phyloP scores from a whole-genome alignment of 2,329 filamentous ascomycete species.

The Botrytis sinoallii region DNA sequence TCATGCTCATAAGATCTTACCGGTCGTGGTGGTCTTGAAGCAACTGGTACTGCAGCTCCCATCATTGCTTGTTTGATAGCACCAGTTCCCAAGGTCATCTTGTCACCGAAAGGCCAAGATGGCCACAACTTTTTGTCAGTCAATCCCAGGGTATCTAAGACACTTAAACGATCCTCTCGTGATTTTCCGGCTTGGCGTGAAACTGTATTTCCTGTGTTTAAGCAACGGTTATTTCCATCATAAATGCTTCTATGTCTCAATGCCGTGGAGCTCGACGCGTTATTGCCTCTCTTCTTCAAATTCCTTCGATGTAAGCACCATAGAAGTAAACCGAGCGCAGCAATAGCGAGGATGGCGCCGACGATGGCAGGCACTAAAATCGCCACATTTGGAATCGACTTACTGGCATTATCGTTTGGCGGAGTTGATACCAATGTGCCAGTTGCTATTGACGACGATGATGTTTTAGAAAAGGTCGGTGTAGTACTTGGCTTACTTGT shows the following conservation, averaged over 20 bases:
- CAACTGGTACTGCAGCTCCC: background rate
- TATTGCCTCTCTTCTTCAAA: background rate
- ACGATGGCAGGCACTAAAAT: background rate
- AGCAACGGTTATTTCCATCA: background rate
- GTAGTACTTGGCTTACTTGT: background rate
- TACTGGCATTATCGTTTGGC: background rate
- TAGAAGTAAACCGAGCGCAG: background rate
- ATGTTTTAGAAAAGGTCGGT: background rate
- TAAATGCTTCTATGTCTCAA: too few species aligned
- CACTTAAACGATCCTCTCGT: background rate
- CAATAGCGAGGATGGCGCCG: background rate
- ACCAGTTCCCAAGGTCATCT: background rate
- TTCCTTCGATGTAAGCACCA: background rate
- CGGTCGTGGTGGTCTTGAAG: background rate
- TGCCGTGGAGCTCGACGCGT: background rate
- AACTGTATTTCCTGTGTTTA: background rate
- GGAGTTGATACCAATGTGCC: too few species aligned
- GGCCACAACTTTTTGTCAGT: background rate
- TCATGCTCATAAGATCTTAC: background rate
- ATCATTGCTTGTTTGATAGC: constrained; percentile 2
- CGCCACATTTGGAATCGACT: background rate
- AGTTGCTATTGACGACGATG: background rate
- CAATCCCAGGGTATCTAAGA: background rate
- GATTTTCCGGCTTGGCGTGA: too few species aligned
- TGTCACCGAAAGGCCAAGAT: constrained; percentile 8